phyloP scores from a whole-genome alignment of 441 rosid genomes.

The Arabidopsis lyrata region DNA sequence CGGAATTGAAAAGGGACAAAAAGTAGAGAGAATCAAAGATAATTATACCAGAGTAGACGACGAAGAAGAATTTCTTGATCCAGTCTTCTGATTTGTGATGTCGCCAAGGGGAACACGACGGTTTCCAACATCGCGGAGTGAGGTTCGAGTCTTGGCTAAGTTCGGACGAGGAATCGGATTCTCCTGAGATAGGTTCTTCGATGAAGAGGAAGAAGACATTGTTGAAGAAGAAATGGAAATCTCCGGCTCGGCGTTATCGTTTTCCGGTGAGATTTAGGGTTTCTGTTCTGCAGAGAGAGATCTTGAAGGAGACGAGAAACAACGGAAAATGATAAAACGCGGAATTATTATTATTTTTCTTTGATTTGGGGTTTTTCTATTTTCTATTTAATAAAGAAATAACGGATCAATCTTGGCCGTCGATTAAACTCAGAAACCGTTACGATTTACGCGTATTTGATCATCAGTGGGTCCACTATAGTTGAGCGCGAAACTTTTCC shows the following conservation, averaged over 20 bases:
- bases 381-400: slow-evolving; percentile 8
- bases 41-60: slow-evolving; percentile 58
- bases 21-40: not conserved
- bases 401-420: slow-evolving; percentile 28
- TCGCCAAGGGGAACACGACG: slow-evolving; percentile 47
- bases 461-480: slow-evolving; percentile 8
- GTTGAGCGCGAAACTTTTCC: slow-evolving; percentile 33
- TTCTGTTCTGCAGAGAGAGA: slow-evolving; percentile 21
- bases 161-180: slow-evolving; percentile 35
- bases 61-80: slow-evolving; percentile 47
- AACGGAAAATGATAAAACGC: not conserved
- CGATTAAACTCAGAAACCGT: slow-evolving; percentile 23
- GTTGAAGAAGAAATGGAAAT: slow-evolving; percentile 66
- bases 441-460: slow-evolving; percentile 28
- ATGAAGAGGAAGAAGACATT: slow-evolving; percentile 54
- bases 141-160: slow-evolving; percentile 69
- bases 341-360: not conserved
- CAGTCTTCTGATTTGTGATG: slow-evolving; percentile 67
- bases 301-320: slow-evolving; percentile 9
- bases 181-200: slow-evolving; percentile 39
- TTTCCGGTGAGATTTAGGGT: slow-evolving; percentile 31
- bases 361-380: not conserved
- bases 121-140: slow-evolving; percentile 50
- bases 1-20: not conserved
- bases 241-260: slow-evolving; percentile 53